Evolutionary conservation across 345 rosid genomes (phyloP).

Genomic region (Kandelia obovata): DNA sequence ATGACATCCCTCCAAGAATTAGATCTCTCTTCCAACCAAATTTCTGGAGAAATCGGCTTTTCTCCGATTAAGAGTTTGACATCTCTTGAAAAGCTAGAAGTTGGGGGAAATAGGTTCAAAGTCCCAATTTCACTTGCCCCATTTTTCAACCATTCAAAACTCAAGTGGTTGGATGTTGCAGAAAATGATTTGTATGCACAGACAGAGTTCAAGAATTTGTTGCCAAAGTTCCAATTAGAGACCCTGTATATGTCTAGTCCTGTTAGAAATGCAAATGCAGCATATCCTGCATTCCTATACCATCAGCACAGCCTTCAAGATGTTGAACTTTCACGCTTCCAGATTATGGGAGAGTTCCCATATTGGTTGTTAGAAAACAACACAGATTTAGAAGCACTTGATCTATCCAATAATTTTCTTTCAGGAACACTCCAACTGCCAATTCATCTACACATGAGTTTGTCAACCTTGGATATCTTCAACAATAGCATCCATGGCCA

Average conservation of each 20-base stretch:
- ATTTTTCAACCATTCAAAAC: no score
- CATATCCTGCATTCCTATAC: constrained; percentile 6
- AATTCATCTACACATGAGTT: not conserved
- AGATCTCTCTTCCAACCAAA: no score
- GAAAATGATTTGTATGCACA: no score
- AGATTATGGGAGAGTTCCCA: not conserved
- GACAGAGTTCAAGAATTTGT: no score
- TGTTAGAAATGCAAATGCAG: not conserved
- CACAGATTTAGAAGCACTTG: not conserved
- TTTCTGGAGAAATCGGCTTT: no score
- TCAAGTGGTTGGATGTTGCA: no score
- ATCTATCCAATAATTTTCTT: not conserved
- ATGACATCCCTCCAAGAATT: no score
- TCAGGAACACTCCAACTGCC: not conserved
- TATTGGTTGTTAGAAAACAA: constrained; percentile 7
- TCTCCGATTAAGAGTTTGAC: no score
- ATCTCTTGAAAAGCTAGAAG: no score
- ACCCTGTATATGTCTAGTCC: not conserved
- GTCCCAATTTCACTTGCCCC: no score
- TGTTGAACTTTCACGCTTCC: not conserved
- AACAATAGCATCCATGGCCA: not conserved
- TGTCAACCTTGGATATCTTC: not conserved
- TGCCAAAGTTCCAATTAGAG: not conserved
- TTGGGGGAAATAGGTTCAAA: no score
- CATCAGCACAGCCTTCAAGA: not conserved